Conservation (phyloP, 257 asterid genomes). For the Apocynum venetum region DNA sequence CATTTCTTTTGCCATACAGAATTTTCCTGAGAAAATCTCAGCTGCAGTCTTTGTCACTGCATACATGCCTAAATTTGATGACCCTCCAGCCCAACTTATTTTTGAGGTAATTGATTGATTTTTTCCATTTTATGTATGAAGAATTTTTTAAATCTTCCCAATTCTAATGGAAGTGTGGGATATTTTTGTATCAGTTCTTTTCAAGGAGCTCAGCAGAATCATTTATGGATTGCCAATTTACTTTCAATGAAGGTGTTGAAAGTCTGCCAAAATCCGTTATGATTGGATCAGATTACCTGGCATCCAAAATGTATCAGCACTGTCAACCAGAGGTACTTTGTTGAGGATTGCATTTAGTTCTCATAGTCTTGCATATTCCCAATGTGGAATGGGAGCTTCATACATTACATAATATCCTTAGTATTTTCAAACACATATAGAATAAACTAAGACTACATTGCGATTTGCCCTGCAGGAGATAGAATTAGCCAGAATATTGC, state of each 20-base stretch:
- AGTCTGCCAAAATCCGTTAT: slow-evolving; percentile 32
- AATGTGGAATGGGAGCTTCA: no score
- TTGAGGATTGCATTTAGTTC: no score
- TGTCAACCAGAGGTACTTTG: slow-evolving; percentile 39
- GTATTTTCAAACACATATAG: no score
- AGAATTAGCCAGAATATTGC: slow-evolving; percentile 52
- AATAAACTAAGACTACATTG: no score
- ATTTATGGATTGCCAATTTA: slow-evolving; percentile 38
- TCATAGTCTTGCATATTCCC: no score
- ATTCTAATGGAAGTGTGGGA: background rate
- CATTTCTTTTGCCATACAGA: slow-evolving; percentile 47
- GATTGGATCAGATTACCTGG: slow-evolving; percentile 39
- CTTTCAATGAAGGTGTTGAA: slow-evolving; percentile 18
- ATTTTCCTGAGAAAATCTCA: slow-evolving; percentile 38
- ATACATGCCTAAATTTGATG: slow-evolving; percentile 48
- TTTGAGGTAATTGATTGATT: slow-evolving; percentile 34
- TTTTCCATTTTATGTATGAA: no score
- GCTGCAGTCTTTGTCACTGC: slow-evolving; percentile 47
- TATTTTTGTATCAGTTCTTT: slow-evolving; percentile 28
- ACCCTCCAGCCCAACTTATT: slow-evolving; percentile 41
- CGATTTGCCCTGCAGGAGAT: slow-evolving; percentile 33
- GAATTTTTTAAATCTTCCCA: no score
- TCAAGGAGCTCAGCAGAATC: slow-evolving; percentile 28
- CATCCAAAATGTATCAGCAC: slow-evolving; percentile 28
- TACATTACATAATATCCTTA: no score